Conservation (phyloP, 2,329 filamentous ascomycete species). For the Microsporum canis region DNA sequence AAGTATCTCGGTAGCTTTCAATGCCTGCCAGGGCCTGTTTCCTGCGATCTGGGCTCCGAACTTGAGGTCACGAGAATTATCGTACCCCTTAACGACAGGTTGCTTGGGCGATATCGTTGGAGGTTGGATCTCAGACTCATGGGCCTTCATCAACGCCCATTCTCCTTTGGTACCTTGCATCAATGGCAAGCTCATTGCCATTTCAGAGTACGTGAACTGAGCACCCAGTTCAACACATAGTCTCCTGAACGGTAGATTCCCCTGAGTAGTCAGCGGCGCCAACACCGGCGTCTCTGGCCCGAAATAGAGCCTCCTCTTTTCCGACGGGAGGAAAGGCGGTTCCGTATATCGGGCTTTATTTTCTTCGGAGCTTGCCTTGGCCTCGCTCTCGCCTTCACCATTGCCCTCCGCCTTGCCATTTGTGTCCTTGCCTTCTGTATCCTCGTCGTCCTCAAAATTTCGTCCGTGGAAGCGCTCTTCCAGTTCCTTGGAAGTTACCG, state of each 20-base stretch:
- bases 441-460: conserved; percentile 25
- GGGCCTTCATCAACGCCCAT: conserved; percentile 90
- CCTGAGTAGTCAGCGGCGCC: conserved; percentile 92
- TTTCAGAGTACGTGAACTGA: conserved; percentile 92
- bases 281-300: conserved; percentile 83
- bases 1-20: conserved; percentile 77
- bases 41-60: conserved; percentile 91
- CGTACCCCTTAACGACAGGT: conserved; percentile 60
- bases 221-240: conserved; percentile 82
- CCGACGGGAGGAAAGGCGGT: conserved; percentile 75
- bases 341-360: conserved; percentile 73
- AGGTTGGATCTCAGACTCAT: conserved; percentile 65
- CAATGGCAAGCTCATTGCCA: conserved; percentile 85
- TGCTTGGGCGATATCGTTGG: conserved; percentile 51
- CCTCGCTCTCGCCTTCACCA: conserved; percentile 12
- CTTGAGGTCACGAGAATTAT: conserved; percentile 69
- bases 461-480: conserved; percentile 41
- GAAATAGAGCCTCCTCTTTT: conserved; percentile 91
- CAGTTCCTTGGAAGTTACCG: conserved; percentile 45
- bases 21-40: conserved; percentile 79
- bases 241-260: conserved; percentile 86
- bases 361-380: conserved; percentile 46
- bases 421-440: conserved; percentile 19
- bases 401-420: conserved; percentile 22
- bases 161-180: conserved; percentile 83